Base-by-base conservation (phyloP, 164 flowering plant species). In the Chimonanthus praecox region DNA sequence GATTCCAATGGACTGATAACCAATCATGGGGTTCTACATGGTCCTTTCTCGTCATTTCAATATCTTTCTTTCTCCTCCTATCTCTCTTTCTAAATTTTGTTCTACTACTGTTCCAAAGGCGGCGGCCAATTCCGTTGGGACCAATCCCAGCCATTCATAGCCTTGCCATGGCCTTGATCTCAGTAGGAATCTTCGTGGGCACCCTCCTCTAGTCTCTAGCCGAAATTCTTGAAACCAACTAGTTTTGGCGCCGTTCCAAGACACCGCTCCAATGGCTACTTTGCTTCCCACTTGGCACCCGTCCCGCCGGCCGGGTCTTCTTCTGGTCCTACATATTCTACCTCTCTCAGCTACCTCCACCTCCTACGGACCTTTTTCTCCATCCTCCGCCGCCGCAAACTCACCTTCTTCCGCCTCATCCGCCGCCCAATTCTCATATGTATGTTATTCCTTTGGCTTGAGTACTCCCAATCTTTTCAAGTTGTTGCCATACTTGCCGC, bases 391-490 rank as follows among this genome's bases (percentile, higher is more conserved):
- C 84, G 81, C 16, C 83, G 93, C 0, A 76, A 49, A 33, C 79
- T 92, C 6, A 68, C 87, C 5, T 72, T 84, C 61, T 87, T 79
- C 72, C 87, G 83, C 48, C 79, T 89, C n/a, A 80, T 90, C 76
- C 89, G 84, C 81, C 84, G 85, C 68, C 83, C 91, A 0, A 80
- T 87, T 16, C 78, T 85, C 7, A 73, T 85, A 1, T 79, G 76
- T 75, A 85, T 79, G 86, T 84, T 93, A 0, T 92, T 89, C 68
- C 76, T 92, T 4, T 93, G 98, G 98, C 86, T 93, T 4, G 94
- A 93, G 66, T 93, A 88, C 80, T 87, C 97, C 0, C 98, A 93
- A 71, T 91, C 97, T 5, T 88, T 91, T 68, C 98, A 93, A 68
- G 89, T 93, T 6, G 67, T 87, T 47, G 95, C 85, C 10, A 91